phyloP scores from a whole-genome alignment of 371 early-diverging fungal genomes.

The Syncephalis plumigaleata region DNA sequence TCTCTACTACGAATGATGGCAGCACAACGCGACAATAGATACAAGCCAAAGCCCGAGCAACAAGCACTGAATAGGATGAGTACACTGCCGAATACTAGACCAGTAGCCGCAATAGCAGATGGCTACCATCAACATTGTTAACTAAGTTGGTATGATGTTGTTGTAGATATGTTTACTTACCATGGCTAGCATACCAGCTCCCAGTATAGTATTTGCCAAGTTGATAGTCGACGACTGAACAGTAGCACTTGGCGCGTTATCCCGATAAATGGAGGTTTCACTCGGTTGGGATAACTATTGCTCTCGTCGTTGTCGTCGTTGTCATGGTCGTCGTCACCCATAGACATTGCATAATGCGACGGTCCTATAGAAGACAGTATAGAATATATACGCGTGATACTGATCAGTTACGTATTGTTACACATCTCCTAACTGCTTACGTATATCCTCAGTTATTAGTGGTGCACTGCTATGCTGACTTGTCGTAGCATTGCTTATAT shows the following conservation, averaged over 20 bases:
- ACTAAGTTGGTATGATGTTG: background rate
- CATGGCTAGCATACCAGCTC: conserved; percentile 96
- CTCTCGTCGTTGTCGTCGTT: too few species aligned
- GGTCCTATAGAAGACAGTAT: too few species aligned
- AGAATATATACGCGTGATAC: too few species aligned
- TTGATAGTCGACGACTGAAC: conserved; percentile 28
- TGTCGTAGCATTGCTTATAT: too few species aligned
- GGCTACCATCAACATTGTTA: conserved; percentile 35
- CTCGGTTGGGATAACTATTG: too few species aligned
- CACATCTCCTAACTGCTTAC: too few species aligned
- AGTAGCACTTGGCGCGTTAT: background rate
- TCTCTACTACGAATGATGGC: conserved; percentile 48
- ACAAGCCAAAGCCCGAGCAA: conserved; percentile 68
- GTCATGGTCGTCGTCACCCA: too few species aligned
- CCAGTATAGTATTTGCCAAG: conserved; percentile 85
- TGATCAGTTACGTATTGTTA: too few species aligned
- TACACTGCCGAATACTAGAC: conserved; percentile 63
- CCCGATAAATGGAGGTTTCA: background rate
- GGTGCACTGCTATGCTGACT: too few species aligned
- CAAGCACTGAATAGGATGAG: conserved; percentile 57
- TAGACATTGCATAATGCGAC: too few species aligned
- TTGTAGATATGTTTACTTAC: conserved; percentile 16
- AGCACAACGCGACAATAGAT: conserved; percentile 62
- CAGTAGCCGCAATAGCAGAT: conserved; percentile 69
- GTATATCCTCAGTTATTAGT: too few species aligned